These are phyloP conservation scores for Xylaria sp. DNA, from an alignment of 2,329 filamentous ascomycete genomes.

Conservation along the genomic window DNA sequence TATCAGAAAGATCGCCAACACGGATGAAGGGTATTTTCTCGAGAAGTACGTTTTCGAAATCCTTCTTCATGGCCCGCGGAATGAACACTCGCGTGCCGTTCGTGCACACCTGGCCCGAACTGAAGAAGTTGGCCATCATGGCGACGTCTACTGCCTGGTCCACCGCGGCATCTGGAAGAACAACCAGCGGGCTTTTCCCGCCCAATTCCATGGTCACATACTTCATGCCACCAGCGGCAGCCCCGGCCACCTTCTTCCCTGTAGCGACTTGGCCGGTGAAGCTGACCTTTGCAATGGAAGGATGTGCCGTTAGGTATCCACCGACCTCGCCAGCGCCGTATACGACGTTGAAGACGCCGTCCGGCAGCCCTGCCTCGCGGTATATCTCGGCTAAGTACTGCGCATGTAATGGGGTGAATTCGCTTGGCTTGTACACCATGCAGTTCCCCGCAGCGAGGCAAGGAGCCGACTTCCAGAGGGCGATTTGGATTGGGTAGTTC, in stretches of 20 bases:
- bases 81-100: slow-evolving; percentile 91
- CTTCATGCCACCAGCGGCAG: slow-evolving; percentile 81
- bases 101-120: slow-evolving; percentile 89
- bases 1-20: slow-evolving; percentile 74
- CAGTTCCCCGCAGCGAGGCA: slow-evolving; percentile 86
- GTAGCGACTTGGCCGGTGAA: slow-evolving; percentile 89
- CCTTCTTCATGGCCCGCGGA: slow-evolving; percentile 65
- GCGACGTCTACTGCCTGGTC: slow-evolving; percentile 85
- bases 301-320: slow-evolving; percentile 74
- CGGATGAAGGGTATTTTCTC: slow-evolving; percentile 74
- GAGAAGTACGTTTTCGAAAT: slow-evolving; percentile 72
- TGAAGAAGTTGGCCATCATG: slow-evolving; percentile 95
- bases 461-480: slow-evolving; percentile 86
- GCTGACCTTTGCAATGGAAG: slow-evolving; percentile 79
- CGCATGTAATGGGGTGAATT: slow-evolving; percentile 84
- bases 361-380: slow-evolving; percentile 76
- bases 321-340: slow-evolving; percentile 82
- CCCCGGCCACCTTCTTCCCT: slow-evolving; percentile 78
- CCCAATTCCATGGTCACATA: slow-evolving; percentile 92
- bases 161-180: slow-evolving; percentile 80
- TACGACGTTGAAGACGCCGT: slow-evolving; percentile 86
- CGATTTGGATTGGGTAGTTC: slow-evolving; percentile 93
- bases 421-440: slow-evolving; percentile 90
- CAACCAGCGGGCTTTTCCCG: slow-evolving; percentile 80
- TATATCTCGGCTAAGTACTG: slow-evolving; percentile 78